These are phyloP conservation scores for Aspergillus sergii DNA, from an alignment of 2,329 filamentous ascomycete genomes.

Conservation along the genomic window DNA sequence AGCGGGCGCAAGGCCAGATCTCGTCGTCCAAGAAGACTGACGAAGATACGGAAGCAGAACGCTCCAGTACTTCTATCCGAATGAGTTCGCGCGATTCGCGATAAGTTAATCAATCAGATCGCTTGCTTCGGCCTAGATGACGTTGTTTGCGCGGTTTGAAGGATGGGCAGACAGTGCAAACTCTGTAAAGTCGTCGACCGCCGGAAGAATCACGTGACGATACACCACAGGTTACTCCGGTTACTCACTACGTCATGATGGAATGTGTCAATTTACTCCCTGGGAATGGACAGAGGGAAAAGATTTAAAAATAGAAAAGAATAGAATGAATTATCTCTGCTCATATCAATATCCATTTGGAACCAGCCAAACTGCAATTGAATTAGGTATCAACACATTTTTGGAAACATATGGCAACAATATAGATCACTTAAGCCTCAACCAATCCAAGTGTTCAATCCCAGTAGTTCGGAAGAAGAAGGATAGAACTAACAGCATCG, in stretches of 20 bases:
- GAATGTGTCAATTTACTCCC: background rate
- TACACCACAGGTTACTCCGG: background rate
- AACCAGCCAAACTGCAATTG: slow-evolving; percentile 17
- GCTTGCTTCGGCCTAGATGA: slow-evolving; percentile 27
- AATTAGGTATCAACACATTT: slow-evolving; percentile 2
- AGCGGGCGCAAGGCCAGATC: background rate
- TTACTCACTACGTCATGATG: background rate
- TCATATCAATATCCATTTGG: slow-evolving; percentile 11
- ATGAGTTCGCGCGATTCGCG: slow-evolving; percentile 17
- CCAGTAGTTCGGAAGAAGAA: background rate
- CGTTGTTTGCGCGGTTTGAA: slow-evolving; percentile 45
- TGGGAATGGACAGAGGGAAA: background rate
- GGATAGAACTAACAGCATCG: background rate
- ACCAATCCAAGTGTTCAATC: background rate
- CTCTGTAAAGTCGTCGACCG: slow-evolving; percentile 24
- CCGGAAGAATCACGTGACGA: background rate
- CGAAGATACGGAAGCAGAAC: slow-evolving; percentile 9
- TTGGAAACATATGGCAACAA: background rate
- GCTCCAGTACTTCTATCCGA: slow-evolving; percentile 13
- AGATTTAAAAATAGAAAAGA: background rate
- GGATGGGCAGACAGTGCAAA: slow-evolving; percentile 45
- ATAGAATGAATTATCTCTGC: background rate
- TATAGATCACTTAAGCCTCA: slow-evolving; percentile 3
- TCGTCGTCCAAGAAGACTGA: background rate
- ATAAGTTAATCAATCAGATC: slow-evolving; percentile 28